These are phyloP conservation scores for Chamaenerion angustifolium DNA, from an alignment of 345 rosid genomes.

Conservation along the genomic window DNA sequence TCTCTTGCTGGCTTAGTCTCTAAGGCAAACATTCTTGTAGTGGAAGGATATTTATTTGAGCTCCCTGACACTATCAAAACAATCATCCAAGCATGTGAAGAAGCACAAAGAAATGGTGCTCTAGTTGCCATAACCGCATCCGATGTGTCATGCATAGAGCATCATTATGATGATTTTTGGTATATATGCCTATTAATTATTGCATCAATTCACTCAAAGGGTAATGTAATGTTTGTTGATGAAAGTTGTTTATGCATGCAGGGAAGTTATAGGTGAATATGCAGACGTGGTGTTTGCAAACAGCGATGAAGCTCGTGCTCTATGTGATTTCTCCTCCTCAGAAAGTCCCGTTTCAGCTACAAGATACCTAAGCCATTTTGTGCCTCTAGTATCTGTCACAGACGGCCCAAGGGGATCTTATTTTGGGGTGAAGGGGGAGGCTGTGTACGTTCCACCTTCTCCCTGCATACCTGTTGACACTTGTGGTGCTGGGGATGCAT, in stretches of 20 bases:
- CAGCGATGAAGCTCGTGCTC: slow-evolving; percentile 76
- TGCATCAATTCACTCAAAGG: background rate
- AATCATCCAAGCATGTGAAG: slow-evolving; percentile 72
- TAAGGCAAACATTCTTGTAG: too few species aligned
- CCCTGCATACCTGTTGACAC: slow-evolving; percentile 75
- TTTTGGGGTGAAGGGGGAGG: slow-evolving; percentile 93
- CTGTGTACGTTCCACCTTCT: slow-evolving; percentile 71
- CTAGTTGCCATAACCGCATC: slow-evolving; percentile 89
- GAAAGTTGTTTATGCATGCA: slow-evolving; percentile 10
- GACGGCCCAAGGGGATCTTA: slow-evolving; percentile 85
- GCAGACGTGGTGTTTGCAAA: slow-evolving; percentile 76
- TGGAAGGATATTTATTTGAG: slow-evolving; percentile 94
- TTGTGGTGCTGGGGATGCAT: slow-evolving; percentile 93
- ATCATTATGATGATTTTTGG: slow-evolving; percentile 93
- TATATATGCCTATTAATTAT: slow-evolving; percentile 22
- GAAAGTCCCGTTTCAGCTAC: slow-evolving; percentile 70
- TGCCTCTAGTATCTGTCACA: slow-evolving; percentile 75
- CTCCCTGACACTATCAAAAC: slow-evolving; percentile 78
- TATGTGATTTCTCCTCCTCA: slow-evolving; percentile 55
- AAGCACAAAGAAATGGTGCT: slow-evolving; percentile 62
- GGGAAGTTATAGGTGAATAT: slow-evolving; percentile 78
- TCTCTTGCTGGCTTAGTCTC: too few species aligned
- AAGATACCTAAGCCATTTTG: slow-evolving; percentile 80
- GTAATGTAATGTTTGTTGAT: background rate
- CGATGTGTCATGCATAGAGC: slow-evolving; percentile 84